Conservation (phyloP, 768 basidiomycete genomes). For the Austroboletus festivus region DNA sequence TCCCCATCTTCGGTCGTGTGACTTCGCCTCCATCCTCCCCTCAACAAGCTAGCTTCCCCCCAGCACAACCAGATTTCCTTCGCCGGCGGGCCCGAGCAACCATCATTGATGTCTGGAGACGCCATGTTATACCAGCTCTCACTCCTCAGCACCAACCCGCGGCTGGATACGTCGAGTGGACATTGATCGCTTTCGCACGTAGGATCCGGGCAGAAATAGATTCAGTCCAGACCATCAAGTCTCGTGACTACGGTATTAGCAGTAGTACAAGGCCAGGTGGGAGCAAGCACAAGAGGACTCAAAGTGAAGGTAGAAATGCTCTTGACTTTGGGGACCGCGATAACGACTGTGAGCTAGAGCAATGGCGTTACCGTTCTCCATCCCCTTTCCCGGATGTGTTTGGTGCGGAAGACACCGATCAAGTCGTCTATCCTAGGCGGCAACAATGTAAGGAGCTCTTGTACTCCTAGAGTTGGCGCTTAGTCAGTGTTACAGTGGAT, state of each 20-base stretch:
- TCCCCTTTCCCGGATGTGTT: constrained; percentile 16
- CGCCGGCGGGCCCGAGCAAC: constrained; percentile 63
- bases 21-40: constrained; percentile 25
- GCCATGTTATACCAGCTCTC: constrained; percentile 56
- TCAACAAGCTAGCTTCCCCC: constrained; percentile 6
- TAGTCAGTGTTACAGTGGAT: constrained; percentile 18
- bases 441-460: constrained; percentile 17
- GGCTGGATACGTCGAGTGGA: constrained; percentile 35
- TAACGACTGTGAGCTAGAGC: constrained; percentile 19
- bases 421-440: constrained; percentile 29
- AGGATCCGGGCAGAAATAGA: constrained; percentile 17
- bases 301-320: constrained; percentile 42
- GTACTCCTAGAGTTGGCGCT: constrained; percentile 3
- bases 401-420: constrained; percentile 20
- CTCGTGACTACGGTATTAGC: background rate
- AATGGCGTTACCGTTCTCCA: constrained; percentile 25
- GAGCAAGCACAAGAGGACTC: constrained; percentile 48
- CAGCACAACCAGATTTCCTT: constrained; percentile 30
- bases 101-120: constrained; percentile 65
- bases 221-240: constrained; percentile 4
- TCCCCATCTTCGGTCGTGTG: constrained; percentile 26
- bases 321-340: constrained; percentile 33
- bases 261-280: background rate
- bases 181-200: constrained; percentile 28
- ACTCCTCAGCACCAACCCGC: constrained; percentile 28